phyloP scores from a whole-genome alignment of 257 asterid species.

The Solanum etuberosum region DNA sequence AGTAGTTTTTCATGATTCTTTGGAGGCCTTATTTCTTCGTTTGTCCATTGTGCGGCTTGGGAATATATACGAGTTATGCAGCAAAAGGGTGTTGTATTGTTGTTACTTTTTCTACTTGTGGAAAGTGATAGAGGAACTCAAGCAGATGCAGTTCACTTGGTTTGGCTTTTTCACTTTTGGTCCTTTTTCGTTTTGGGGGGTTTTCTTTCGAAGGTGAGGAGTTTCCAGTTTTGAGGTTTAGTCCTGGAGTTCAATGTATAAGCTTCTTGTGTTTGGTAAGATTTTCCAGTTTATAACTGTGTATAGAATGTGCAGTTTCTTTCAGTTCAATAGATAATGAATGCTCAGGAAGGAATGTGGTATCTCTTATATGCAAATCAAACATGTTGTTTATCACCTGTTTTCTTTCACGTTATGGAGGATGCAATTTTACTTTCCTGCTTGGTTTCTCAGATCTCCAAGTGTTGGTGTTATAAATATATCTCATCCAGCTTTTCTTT shows the following conservation, averaged over 20 bases:
- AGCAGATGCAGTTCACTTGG: not conserved
- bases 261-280: not conserved
- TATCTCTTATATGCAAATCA: not conserved
- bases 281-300: not conserved
- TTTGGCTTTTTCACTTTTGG: not conserved
- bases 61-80: constrained; percentile 24
- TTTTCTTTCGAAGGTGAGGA: not conserved
- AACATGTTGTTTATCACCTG: not conserved
- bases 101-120: constrained; percentile 11
- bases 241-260: not conserved
- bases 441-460: not conserved
- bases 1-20: not conserved
- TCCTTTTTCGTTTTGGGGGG: not conserved
- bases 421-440: not conserved
- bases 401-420: not conserved
- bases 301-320: not conserved
- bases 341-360: not conserved
- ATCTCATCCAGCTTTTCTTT: not conserved
- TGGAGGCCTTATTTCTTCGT: constrained; percentile 24
- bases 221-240: not conserved
- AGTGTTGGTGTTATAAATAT: not conserved
- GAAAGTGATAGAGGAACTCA: not conserved
- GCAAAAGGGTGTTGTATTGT: constrained; percentile 23
- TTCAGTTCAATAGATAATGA: not conserved
- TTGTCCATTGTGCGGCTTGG: constrained; percentile 4